These are phyloP conservation scores for Pythium aristosporum DNA, from an alignment of 352 stramenopile species.

Conservation along the genomic window DNA sequence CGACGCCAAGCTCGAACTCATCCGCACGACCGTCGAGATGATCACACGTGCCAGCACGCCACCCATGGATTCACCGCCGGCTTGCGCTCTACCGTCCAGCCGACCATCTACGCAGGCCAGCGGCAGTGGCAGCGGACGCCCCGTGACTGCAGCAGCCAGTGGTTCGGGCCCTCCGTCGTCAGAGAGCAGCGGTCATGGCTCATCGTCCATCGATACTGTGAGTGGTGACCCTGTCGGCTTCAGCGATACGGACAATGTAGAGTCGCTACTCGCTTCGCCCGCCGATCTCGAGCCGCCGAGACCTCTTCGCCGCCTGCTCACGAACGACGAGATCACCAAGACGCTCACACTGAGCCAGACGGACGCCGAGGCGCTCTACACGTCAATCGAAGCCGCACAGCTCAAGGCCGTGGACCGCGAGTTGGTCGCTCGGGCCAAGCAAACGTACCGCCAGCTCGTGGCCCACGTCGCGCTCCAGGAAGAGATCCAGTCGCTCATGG, in stretches of 20 bases:
- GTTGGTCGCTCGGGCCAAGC: constrained; percentile 48
- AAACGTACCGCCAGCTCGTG: constrained; percentile 69
- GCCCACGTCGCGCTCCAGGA: constrained; percentile 72
- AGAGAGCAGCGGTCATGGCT: not conserved
- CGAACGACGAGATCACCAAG: constrained; percentile 43
- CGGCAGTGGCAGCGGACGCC: constrained; percentile 10
- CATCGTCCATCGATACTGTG: not conserved
- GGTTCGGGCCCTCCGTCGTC: not conserved
- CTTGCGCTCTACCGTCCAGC: not conserved
- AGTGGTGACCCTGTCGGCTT: not conserved
- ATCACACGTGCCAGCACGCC: constrained; percentile 28
- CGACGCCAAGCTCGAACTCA: constrained; percentile 60
- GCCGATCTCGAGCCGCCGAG: constrained; percentile 13
- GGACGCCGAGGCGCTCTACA: constrained; percentile 77
- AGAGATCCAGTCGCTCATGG: constrained; percentile 75
- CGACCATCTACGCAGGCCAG: constrained; percentile 9
- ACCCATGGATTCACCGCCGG: not conserved
- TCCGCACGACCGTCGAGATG: constrained; percentile 44
- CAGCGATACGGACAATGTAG: constrained; percentile 22
- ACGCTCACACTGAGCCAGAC: constrained; percentile 59
- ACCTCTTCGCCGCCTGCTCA: constrained; percentile 23
- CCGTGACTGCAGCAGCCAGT: constrained; percentile 6
- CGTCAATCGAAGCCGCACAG: constrained; percentile 61
- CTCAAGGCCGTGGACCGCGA: constrained; percentile 57
- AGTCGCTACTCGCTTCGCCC: constrained; percentile 1